Evolutionary conservation across 257 asterid species (phyloP).

Genomic region (Parsonsia alboflavescens): DNA sequence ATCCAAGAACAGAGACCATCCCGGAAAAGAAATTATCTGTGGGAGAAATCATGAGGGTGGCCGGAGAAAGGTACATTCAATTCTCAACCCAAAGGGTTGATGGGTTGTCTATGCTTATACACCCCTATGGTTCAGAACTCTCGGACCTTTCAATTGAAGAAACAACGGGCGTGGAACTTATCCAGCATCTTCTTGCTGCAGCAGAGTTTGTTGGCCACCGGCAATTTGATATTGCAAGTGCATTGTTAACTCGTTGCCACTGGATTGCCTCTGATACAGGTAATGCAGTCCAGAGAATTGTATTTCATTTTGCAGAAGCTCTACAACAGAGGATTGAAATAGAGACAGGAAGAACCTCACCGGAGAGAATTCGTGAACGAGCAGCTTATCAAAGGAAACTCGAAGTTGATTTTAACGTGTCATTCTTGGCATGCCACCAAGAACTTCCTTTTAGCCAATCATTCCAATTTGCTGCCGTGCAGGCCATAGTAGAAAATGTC

Average conservation of each 20-base stretch:
- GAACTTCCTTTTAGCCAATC: constrained; percentile 55
- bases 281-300: constrained; percentile 51
- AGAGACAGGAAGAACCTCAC: constrained; percentile 28
- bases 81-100: constrained; percentile 43
- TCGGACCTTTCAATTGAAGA: constrained; percentile 42
- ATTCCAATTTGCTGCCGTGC: constrained; percentile 51
- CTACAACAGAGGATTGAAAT: constrained; percentile 37
- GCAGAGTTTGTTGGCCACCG: constrained; percentile 41
- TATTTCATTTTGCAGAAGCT: constrained; percentile 45
- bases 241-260: constrained; percentile 33
- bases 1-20: neutral
- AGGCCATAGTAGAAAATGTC: constrained; percentile 44
- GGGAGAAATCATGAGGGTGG: constrained; percentile 46
- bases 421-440: constrained; percentile 47
- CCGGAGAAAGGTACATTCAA: constrained; percentile 56
- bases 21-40: constrained; percentile 26
- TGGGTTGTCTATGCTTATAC: constrained; percentile 44
- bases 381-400: constrained; percentile 14
- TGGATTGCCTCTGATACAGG: constrained; percentile 40
- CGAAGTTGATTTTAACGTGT: constrained; percentile 35
- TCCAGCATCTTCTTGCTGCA: constrained; percentile 41
- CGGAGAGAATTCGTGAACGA: constrained; percentile 12
- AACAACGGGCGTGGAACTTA: constrained; percentile 49
- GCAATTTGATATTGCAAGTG: constrained; percentile 36
- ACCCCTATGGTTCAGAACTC: constrained; percentile 46